Evolutionary conservation across 2,329 filamentous ascomycete genomes (phyloP).

Genomic region (Alternaria conjuncta): DNA sequence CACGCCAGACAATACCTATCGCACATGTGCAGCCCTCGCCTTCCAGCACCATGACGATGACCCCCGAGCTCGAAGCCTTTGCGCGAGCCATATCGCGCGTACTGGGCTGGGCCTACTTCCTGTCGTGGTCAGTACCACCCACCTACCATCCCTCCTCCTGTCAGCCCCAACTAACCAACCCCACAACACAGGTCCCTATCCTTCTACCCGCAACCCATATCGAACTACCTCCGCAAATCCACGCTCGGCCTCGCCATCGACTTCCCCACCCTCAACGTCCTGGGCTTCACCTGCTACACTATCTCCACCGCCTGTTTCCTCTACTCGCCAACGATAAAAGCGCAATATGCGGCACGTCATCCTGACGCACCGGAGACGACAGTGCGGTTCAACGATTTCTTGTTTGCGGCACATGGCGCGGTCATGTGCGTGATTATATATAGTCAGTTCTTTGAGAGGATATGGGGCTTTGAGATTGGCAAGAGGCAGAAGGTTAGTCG

Average conservation of each 20-base stretch:
- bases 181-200: slow-evolving; percentile 70
- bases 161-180: neutral
- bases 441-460: slow-evolving; percentile 72
- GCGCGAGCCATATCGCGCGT: slow-evolving; percentile 43
- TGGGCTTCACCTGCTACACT: slow-evolving; percentile 78
- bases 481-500: slow-evolving; percentile 61
- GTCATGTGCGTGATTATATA: slow-evolving; percentile 74
- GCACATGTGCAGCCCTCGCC: slow-evolving; percentile 2
- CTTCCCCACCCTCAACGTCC: slow-evolving; percentile 77
- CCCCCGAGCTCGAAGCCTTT: slow-evolving; percentile 32
- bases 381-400: slow-evolving; percentile 87
- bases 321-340: slow-evolving; percentile 76
- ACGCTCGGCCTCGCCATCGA: slow-evolving; percentile 87
- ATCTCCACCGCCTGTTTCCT: slow-evolving; percentile 77
- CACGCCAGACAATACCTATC: slow-evolving; percentile 3
- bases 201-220: slow-evolving; percentile 89
- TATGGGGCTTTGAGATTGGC: slow-evolving; percentile 78
- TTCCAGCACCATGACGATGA: slow-evolving; percentile 3
- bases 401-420: slow-evolving; percentile 83
- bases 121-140: slow-evolving; percentile 37
- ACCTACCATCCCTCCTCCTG: neutral
- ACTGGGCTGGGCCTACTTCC: slow-evolving; percentile 47
- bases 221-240: slow-evolving; percentile 77
- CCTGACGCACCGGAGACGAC: slow-evolving; percentile 76
- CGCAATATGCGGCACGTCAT: slow-evolving; percentile 84